Evolutionary conservation across 805 yeast genomes (phyloP).

Genomic region (Wickerhamiella azymoides): DNA sequence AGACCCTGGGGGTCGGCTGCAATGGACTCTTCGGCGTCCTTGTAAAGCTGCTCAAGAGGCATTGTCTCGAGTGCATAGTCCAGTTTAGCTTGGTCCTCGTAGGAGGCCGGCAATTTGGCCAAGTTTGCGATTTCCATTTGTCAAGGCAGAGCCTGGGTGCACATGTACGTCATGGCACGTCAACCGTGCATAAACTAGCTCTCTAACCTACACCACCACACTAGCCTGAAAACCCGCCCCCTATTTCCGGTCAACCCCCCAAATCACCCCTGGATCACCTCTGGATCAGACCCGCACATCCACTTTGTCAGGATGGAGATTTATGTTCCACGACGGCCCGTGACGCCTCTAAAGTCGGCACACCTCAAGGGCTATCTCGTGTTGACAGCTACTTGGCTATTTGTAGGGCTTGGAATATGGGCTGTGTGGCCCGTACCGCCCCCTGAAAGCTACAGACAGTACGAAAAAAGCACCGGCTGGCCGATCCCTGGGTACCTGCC

Average conservation of each 20-base stretch:
- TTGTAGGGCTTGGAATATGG: slow-evolving; percentile 9
- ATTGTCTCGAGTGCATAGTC: slow-evolving; percentile 50
- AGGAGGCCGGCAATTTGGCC: slow-evolving; percentile 22
- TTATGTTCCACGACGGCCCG: slow-evolving; percentile 2
- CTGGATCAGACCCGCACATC: neutral
- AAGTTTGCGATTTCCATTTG: slow-evolving; percentile 8
- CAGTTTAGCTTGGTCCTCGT: slow-evolving; percentile 32
- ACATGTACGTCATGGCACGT: no score
- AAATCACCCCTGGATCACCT: no score
- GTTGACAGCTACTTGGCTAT: slow-evolving; percentile 9
- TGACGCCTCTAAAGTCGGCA: neutral
- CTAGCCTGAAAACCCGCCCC: no score
- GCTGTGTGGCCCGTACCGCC: slow-evolving; percentile 7
- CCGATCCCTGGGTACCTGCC: slow-evolving; percentile 30
- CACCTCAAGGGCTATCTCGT: slow-evolving; percentile 9
- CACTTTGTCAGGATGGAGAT: neutral
- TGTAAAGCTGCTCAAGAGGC: slow-evolving; percentile 44
- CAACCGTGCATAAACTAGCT: no score
- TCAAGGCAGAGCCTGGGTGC: neutral
- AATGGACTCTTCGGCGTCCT: slow-evolving; percentile 40
- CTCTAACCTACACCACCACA: no score
- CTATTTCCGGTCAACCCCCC: no score
- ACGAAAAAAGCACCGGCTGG: slow-evolving; percentile 24
- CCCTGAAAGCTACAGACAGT: slow-evolving; percentile 10
- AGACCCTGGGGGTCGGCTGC: slow-evolving; percentile 20